phyloP scores from a whole-genome alignment of 108 stramenopile species.

The Skeletonema grethae region DNA sequence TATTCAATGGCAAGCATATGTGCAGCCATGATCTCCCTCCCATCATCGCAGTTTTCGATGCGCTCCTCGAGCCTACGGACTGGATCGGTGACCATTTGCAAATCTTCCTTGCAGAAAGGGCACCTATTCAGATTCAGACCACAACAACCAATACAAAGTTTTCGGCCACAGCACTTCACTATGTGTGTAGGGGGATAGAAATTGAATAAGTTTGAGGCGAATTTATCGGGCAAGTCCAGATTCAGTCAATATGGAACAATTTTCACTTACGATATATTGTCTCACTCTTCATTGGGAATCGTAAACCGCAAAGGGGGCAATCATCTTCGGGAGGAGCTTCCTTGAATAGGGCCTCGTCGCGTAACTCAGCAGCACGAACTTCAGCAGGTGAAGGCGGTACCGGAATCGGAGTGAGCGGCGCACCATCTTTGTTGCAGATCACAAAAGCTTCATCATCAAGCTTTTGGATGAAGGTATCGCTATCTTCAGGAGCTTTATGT shows the following conservation, averaged over 20 bases:
- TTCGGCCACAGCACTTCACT: not conserved
- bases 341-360: slow-evolving; percentile 7
- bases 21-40: not conserved
- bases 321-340: slow-evolving; percentile 10
- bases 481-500: not conserved
- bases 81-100: not conserved
- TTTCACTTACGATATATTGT: not conserved
- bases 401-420: not conserved
- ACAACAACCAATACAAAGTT: not conserved
- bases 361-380: not conserved
- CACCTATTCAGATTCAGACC: not conserved
- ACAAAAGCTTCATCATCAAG: not conserved
- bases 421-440: no score
- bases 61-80: no score
- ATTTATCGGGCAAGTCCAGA: no score
- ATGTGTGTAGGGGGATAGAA: no score
- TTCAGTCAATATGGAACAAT: not conserved
- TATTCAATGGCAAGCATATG: not conserved
- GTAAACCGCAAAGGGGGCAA: slow-evolving; percentile 12
- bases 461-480: not conserved
- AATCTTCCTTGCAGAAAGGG: slow-evolving; percentile 2
- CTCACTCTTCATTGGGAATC: not conserved
- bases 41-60: no score
- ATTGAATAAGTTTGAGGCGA: no score
- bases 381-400: not conserved